Conservation (phyloP, 2,329 filamentous ascomycete species). For the Tolypocladium album region DNA sequence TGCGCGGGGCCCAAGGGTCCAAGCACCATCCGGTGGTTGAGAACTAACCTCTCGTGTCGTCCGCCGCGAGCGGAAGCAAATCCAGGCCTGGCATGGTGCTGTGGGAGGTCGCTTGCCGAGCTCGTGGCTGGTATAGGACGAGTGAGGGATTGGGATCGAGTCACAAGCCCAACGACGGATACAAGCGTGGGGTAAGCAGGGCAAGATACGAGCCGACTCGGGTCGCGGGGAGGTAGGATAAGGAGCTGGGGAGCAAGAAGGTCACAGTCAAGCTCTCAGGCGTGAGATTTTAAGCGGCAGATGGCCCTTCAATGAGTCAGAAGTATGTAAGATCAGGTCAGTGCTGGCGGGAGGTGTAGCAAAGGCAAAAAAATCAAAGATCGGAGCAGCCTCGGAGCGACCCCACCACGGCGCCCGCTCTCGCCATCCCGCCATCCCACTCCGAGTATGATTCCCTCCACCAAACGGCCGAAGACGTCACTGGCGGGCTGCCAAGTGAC, state of each 20-base stretch:
- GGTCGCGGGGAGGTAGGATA: background rate
- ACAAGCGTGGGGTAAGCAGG: background rate
- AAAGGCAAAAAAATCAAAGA: conserved; percentile 3
- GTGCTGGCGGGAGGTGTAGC: background rate
- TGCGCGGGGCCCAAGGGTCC: background rate
- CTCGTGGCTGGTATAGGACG: background rate
- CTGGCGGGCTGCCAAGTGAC: background rate
- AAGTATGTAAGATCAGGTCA: background rate
- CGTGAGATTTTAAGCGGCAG: background rate
- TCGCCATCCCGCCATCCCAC: background rate
- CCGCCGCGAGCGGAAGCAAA: conserved; percentile 29
- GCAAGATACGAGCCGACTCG: background rate
- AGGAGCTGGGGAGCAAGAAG: background rate
- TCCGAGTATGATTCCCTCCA: background rate
- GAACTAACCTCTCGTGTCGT: conserved; percentile 32
- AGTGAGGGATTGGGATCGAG: background rate
- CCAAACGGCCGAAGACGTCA: background rate
- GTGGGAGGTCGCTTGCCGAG: background rate
- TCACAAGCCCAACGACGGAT: background rate
- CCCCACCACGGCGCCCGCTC: conserved; percentile 8
- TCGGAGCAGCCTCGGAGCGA: conserved; percentile 19
- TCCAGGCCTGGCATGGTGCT: conserved; percentile 29
- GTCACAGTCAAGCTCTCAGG: background rate
- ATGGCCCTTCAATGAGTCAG: background rate
- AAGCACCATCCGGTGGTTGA: background rate